These are phyloP conservation scores for Vinca major DNA, from an alignment of 305 asterid species.

Conservation along the genomic window DNA sequence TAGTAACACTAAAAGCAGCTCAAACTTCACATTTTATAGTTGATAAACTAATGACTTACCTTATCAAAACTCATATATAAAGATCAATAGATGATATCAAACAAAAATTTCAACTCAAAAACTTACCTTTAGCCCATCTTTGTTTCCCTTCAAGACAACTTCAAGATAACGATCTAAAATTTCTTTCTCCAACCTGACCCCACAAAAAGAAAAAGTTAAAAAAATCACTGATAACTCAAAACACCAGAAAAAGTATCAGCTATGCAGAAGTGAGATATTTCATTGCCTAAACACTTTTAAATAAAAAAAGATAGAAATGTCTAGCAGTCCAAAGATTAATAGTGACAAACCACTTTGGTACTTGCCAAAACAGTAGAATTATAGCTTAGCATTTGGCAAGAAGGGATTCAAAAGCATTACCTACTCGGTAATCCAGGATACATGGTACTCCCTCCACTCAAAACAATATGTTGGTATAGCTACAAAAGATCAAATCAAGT, in stretches of 20 bases:
- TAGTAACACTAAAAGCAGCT: too few species aligned
- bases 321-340: too few species aligned
- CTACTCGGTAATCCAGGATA: conserved; percentile 98
- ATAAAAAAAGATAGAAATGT: background rate
- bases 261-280: background rate
- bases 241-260: background rate
- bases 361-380: background rate
- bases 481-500: conserved; percentile 30
- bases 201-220: background rate
- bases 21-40: too few species aligned
- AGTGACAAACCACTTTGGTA: background rate
- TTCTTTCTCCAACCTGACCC: conserved; percentile 86
- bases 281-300: background rate
- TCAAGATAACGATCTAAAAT: conserved; percentile 90
- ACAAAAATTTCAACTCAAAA: background rate
- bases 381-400: background rate
- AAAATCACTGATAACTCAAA: background rate
- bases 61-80: too few species aligned
- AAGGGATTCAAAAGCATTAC: conserved; percentile 29
- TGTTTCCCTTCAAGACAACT: conserved; percentile 86
- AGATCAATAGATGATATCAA: too few species aligned
- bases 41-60: too few species aligned
- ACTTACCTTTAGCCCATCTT: conserved; percentile 86
- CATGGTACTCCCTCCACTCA: conserved; percentile 99
- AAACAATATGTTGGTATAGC: conserved; percentile 94